phyloP scores from a whole-genome alignment of 345 rosid species.

The Eucalyptus decipiens region DNA sequence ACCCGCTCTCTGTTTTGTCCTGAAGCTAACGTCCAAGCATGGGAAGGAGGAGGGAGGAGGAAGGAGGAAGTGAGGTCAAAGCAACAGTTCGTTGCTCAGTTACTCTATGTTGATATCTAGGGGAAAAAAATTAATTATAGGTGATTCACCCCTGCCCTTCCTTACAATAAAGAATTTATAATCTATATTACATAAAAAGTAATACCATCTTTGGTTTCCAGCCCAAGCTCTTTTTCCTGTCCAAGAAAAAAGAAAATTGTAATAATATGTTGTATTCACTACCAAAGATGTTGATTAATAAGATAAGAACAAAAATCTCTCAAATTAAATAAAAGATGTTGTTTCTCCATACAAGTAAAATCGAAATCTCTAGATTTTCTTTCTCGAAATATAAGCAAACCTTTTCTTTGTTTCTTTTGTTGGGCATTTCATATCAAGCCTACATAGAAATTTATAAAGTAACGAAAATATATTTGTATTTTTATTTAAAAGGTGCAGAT shows the following conservation, averaged over 20 bases:
- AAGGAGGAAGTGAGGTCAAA: not conserved
- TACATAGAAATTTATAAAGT: not conserved
- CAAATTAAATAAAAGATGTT: too few species aligned
- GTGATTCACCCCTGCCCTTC: too few species aligned
- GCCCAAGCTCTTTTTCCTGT: not conserved
- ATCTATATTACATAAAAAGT: not conserved
- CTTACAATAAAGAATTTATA: too few species aligned
- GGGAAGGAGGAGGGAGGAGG: too few species aligned
- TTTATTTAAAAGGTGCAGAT: not conserved
- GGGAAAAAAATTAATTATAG: too few species aligned
- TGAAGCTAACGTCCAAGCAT: too few species aligned
- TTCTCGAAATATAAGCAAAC: not conserved
- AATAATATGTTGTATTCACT: not conserved
- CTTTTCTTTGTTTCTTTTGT: too few species aligned
- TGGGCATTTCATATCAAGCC: not conserved
- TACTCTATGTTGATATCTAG: not conserved
- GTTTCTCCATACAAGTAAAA: not conserved
- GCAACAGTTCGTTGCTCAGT: too few species aligned
- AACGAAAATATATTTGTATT: too few species aligned
- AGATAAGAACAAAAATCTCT: not conserved
- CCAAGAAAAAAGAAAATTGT: too few species aligned
- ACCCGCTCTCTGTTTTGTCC: too few species aligned
- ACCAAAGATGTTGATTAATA: not conserved
- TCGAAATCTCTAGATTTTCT: not conserved
- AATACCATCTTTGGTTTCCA: not conserved